phyloP scores from a whole-genome alignment of 352 stramenopile genomes.

The Pythium brachiatum region DNA sequence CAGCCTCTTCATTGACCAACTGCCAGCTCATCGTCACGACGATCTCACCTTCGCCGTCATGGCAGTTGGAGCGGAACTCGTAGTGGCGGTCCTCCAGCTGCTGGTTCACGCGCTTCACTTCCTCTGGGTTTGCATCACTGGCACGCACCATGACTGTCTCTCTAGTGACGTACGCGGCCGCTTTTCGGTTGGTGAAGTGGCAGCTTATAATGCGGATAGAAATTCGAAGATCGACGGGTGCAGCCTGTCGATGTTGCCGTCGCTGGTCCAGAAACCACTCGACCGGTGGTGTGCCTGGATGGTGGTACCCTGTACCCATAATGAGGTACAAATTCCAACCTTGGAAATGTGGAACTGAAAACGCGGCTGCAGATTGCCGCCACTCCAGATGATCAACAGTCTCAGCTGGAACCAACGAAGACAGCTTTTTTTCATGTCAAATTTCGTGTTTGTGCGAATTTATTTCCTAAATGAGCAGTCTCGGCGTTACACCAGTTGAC shows the following conservation, averaged over 20 bases:
- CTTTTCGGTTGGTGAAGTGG: no score
- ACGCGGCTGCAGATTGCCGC: neutral
- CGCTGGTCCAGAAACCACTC: constrained; percentile 12
- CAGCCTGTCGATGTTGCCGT: constrained; percentile 13
- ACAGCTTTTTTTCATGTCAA: neutral
- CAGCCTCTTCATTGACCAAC: no score
- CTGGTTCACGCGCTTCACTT: constrained; percentile 79
- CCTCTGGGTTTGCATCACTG: constrained; percentile 38
- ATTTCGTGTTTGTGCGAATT: neutral
- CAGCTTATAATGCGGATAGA: neutral
- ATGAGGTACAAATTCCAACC: constrained; percentile 4
- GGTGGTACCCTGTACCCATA: constrained; percentile 6
- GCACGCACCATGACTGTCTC: constrained; percentile 21
- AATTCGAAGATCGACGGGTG: constrained; percentile 2
- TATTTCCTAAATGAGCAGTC: neutral
- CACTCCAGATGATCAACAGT: neutral
- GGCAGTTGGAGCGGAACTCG: constrained; percentile 87
- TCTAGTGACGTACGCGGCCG: no score
- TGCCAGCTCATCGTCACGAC: no score
- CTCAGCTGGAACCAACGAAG: neutral
- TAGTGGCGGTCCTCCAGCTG: constrained; percentile 85
- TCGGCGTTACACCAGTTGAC: neutral
- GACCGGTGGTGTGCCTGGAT: neutral
- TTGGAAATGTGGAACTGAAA: neutral
- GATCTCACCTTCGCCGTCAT: constrained; percentile 61